Evolutionary conservation across 345 rosid genomes (phyloP).

Genomic region (Acer negundo): DNA sequence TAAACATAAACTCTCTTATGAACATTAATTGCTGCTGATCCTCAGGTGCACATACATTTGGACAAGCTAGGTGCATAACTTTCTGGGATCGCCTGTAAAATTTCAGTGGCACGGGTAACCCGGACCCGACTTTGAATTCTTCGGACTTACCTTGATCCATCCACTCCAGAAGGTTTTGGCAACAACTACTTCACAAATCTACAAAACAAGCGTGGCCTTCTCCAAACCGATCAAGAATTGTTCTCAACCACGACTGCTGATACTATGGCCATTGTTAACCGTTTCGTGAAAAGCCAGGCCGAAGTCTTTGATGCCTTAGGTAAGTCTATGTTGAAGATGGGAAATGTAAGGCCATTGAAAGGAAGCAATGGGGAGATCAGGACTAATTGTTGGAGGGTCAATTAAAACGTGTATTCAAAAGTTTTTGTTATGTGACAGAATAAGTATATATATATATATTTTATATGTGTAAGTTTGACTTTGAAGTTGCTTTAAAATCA

Average conservation of each 20-base stretch:
- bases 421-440: too few relatives aligned
- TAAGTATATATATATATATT: too few relatives aligned
- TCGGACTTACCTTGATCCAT: background rate
- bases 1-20: background rate
- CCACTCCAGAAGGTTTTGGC: conserved; percentile 17
- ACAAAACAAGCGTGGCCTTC: conserved; percentile 23
- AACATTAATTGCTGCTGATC: background rate
- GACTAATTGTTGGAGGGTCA: conserved; percentile 29
- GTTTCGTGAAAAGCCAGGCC: conserved; percentile 29
- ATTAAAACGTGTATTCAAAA: conserved; percentile 4
- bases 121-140: background rate
- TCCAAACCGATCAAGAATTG: conserved; percentile 36
- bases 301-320: conserved; percentile 35
- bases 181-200: conserved; percentile 32
- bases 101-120: background rate
- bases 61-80: background rate
- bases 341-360: conserved; percentile 32
- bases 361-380: conserved; percentile 40
- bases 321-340: conserved; percentile 41
- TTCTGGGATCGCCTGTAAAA: background rate
- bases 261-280: conserved; percentile 29
- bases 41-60: background rate
- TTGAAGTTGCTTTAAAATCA: background rate
- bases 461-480: background rate
- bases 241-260: conserved; percentile 30